Evolutionary conservation across 306 rosid genomes (phyloP).

Genomic region (Alnus glutinosa): DNA sequence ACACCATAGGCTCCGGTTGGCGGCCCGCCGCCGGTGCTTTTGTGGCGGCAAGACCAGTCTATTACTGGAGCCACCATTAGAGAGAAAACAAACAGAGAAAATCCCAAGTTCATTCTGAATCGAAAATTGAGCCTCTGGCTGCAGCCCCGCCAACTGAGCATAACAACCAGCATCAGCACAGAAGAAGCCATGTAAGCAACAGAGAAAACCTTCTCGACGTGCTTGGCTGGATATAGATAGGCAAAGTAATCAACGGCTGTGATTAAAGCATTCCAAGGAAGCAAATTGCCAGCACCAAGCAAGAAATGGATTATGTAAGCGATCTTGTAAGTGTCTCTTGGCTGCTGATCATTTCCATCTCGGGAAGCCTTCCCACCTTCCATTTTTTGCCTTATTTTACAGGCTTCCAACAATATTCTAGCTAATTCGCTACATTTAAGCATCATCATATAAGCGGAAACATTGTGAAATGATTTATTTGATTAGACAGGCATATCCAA

Average conservation of each 20-base stretch:
- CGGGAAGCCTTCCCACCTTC: conserved; percentile 45
- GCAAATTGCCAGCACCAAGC: conserved; percentile 86
- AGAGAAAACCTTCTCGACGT: conserved; percentile 80
- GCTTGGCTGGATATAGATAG: conserved; percentile 66
- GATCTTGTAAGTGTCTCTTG: conserved; percentile 51
- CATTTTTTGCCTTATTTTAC: conserved; percentile 38
- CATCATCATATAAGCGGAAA: not conserved
- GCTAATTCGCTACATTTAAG: no score
- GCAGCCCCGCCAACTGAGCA: conserved; percentile 74
- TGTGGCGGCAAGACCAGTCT: conserved; percentile 52
- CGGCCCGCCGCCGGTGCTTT: conserved; percentile 22
- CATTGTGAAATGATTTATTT: conserved; percentile 34
- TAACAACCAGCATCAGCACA: conserved; percentile 52
- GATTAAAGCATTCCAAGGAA: conserved; percentile 97
- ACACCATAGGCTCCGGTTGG: conserved; percentile 46
- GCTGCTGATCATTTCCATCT: conserved; percentile 35
- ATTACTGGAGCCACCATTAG: conserved; percentile 64
- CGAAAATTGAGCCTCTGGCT: conserved; percentile 50
- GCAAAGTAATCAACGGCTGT: conserved; percentile 91
- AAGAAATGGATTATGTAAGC: conserved; percentile 87
- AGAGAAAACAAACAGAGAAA: conserved; percentile 57
- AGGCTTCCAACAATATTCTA: conserved; percentile 1
- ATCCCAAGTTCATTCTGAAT: conserved; percentile 62
- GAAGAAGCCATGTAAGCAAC: conserved; percentile 82
- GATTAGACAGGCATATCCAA: conserved; percentile 22